Percentiles rank a stretch among this genome's conserved stretches.
These are phyloP conservation scores for Orbilia ellipsospora DNA, from an alignment of 2,329 filamentous ascomycete species.

Conservation along the genomic window DNA sequence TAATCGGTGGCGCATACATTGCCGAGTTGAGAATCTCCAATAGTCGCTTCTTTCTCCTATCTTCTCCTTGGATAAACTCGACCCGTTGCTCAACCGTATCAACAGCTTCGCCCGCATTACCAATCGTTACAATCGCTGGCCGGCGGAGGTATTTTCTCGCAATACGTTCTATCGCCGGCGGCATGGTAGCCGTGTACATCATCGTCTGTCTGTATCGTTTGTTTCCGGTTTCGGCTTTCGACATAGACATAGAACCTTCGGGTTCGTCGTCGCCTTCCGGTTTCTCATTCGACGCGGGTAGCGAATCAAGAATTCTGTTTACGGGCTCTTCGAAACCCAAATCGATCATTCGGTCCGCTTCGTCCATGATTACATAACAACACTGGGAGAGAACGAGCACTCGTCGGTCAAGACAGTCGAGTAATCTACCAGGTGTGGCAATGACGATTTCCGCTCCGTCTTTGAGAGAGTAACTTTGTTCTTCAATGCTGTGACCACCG, in stretches of 20 bases:
- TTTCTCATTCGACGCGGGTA: constrained; percentile 93
- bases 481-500: constrained; percentile 94
- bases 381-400: constrained; percentile 68
- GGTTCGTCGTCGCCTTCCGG: constrained; percentile 86
- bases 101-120: constrained; percentile 92
- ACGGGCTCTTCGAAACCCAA: constrained; percentile 97
- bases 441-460: constrained; percentile 98
- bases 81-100: constrained; percentile 98
- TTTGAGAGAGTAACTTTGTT: constrained; percentile 85
- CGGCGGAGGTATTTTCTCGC: constrained; percentile 95
- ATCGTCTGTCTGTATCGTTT: constrained; percentile 95
- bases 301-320: constrained; percentile 94
- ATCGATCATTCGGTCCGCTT: constrained; percentile 99
- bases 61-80: constrained; percentile 88
- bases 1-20: constrained; percentile 88
- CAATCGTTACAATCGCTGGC: constrained; percentile 93
- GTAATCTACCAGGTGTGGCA: constrained; percentile 94
- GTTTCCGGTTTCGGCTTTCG: constrained; percentile 75
- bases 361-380: constrained; percentile 85
- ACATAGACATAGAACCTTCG: constrained; percentile 85
- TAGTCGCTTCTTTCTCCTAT: constrained; percentile 96
- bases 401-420: constrained; percentile 94
- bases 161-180: constrained; percentile 88
- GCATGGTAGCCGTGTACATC: constrained; percentile 99
- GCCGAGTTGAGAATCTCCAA: constrained; percentile 84